phyloP scores from a whole-genome alignment of 2,329 filamentous ascomycete genomes.

The Diaporthe longicolla region DNA sequence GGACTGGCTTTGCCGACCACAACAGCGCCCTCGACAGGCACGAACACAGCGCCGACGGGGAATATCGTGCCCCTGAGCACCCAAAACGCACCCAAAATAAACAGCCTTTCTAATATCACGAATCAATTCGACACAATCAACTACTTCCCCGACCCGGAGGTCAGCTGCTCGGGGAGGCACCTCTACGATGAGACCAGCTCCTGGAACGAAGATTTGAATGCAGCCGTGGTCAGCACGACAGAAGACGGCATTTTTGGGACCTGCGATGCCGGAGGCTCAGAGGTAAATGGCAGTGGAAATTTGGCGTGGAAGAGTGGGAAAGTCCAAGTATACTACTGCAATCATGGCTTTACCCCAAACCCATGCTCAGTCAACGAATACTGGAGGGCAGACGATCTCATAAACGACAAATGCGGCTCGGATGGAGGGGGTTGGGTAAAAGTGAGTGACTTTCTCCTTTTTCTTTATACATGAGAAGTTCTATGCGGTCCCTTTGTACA shows the following conservation, averaged over 20 bases:
- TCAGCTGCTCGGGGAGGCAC: slow-evolving; percentile 39
- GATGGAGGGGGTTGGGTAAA: slow-evolving; percentile 40
- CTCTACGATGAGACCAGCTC: slow-evolving; percentile 28
- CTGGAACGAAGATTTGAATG: slow-evolving; percentile 22
- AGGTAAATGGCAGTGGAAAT: slow-evolving; percentile 39
- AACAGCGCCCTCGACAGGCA: background rate
- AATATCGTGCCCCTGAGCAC: slow-evolving; percentile 12
- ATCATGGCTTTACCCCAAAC: slow-evolving; percentile 36
- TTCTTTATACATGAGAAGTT: no score
- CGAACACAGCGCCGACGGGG: background rate
- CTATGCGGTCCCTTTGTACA: no score
- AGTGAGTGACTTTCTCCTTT: no score
- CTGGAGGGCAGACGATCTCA: slow-evolving; percentile 42
- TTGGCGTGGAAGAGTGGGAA: slow-evolving; percentile 41
- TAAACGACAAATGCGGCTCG: slow-evolving; percentile 37
- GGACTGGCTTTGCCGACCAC: slow-evolving; percentile 35
- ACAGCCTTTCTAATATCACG: slow-evolving; percentile 22
- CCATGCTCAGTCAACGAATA: slow-evolving; percentile 41
- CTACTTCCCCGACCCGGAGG: slow-evolving; percentile 40
- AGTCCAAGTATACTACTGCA: slow-evolving; percentile 42
- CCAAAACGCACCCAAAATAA: slow-evolving; percentile 7
- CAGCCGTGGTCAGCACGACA: slow-evolving; percentile 31
- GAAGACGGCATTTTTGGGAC: slow-evolving; percentile 37
- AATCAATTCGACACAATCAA: slow-evolving; percentile 35
- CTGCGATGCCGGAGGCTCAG: slow-evolving; percentile 37